Base-by-base conservation (phyloP, 441 rosid genomes). In the Eutrema salsugineum region DNA sequence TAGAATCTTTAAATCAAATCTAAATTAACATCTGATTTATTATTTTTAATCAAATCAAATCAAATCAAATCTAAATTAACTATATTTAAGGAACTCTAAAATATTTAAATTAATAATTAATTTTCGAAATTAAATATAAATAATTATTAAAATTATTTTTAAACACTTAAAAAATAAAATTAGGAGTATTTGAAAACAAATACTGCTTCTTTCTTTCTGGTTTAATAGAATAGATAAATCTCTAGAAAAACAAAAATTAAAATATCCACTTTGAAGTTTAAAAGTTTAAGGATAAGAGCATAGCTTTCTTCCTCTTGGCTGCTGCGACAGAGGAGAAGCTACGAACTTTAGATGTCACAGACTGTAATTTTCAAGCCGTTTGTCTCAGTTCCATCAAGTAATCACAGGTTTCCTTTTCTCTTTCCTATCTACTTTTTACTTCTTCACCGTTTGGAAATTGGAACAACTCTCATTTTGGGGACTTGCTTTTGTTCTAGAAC, bases 381-480 rank as follows among this genome's bases (percentile, higher is more conserved):
- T 24, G 51, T 73, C 46, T 78, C 81, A 63, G 75, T 73, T 73
- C 81, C 78, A 12, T 69, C 78, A 69, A 78, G 75, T 73, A 68
- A 78, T 73, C 71, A 58, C 71, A 78, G 81, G 81, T 78, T 78
- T 62, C 63, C 39, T 63, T 28, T 68, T 51, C 51, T 35, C 49
- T 71, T 7, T 20, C 47, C 11, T 39, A 55, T 62, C 14, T 42
- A 8, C 20, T 3, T 12, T n/a, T 22, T 11, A 38, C 22, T 51
- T 51, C 64, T 24, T 71, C 14, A 22, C 46, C 32, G 65, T 51
- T 10, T n/a, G 36, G 49, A 63, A 56, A 43, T 10, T n/a, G 36
- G 49, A 63, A 56, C 50, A 7, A 6, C 39, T 57, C n/a, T 48
- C 70, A 35, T 20, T 36, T 68, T 24, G 11, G 68, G 19, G 20